These are phyloP conservation scores for Penicillium sclerotigenum DNA, from an alignment of 2,329 filamentous ascomycete genomes.

Conservation along the genomic window DNA sequence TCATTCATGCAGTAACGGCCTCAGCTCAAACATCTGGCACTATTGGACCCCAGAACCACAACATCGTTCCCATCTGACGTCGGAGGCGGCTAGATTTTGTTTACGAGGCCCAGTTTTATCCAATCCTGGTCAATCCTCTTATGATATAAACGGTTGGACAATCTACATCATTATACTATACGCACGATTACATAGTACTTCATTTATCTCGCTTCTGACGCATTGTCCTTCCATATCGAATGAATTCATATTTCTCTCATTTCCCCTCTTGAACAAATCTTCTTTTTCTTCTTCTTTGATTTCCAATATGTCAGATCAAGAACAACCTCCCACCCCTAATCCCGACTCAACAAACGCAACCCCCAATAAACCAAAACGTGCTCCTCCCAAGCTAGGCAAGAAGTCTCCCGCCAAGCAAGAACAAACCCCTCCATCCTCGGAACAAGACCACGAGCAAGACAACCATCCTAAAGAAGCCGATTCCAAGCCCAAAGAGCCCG, in stretches of 20 bases:
- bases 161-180: constrained; percentile 19
- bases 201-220: constrained; percentile 13
- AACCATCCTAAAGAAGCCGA: constrained; percentile 14
- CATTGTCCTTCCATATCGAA: constrained; percentile 17
- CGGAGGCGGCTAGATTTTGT: constrained; percentile 19
- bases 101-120: constrained; percentile 16
- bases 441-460: constrained; percentile 20
- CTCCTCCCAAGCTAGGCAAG: constrained; percentile 32
- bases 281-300: constrained; percentile 19
- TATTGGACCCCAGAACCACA: neutral
- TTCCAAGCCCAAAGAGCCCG: constrained; percentile 8
- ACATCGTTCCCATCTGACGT: constrained; percentile 22
- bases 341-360: constrained; percentile 17
- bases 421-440: constrained; percentile 25
- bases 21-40: no score
- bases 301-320: constrained; percentile 33
- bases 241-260: constrained; percentile 25
- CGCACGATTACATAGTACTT: constrained; percentile 12
- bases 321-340: constrained; percentile 19
- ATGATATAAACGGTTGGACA: constrained; percentile 20
- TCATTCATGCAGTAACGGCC: no score
- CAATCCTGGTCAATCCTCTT: constrained; percentile 5
- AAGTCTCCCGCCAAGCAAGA: constrained; percentile 28
- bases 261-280: constrained; percentile 13
- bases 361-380: constrained; percentile 27